Base-by-base conservation (phyloP, 371 early-diverging fungal species). In the Gilbertella persicaria region DNA sequence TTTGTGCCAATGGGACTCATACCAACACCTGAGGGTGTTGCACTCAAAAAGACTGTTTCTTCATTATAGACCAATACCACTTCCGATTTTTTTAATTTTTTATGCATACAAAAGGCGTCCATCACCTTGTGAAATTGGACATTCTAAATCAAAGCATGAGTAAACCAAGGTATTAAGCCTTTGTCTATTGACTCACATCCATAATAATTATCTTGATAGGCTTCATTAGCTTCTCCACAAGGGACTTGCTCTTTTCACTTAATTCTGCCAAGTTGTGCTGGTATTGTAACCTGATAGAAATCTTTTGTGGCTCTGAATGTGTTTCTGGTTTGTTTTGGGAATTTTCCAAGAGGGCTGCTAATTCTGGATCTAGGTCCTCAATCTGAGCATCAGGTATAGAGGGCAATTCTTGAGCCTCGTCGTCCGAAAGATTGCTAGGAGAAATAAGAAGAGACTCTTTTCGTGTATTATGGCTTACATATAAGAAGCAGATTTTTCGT, bases 341-440 rank as follows among this genome's bases (percentile, higher is more conserved):
- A 37, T 23, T 28, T 30, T 21, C 46, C 0, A 46, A 33, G 46
- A 29, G 46, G 28, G 45, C 43, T 28, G 60, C 63, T 19, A 75
- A 36, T 17, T 72, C 76, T 35, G 76, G 76, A 49, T 75, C 76
- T 3, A 75, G 47, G 26, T 67, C 73, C 8, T 67, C 67, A 25
- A 75, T 44, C 5, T 45, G 51, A 0, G 25, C n/a, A 14, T 28
- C 42, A 5, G 26, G 19, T 1, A 35, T 7, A 9, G 23, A 10
- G 14, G 17, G 40, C 25, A 9, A 45, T 14, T 14, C 13, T 29
- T 50, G 39, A 16, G 50, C 39, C 10, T 51, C 51, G 4, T 23
- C 28, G 12, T 53, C 46, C 9, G 17, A 10, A 16, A 33, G 4
- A 35, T 20, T 20, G 17, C 16, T 16, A 23, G 13, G 13, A 33